Conservation (phyloP, 2,329 filamentous ascomycete genomes). For the Aspergillus pseudotamarii region DNA sequence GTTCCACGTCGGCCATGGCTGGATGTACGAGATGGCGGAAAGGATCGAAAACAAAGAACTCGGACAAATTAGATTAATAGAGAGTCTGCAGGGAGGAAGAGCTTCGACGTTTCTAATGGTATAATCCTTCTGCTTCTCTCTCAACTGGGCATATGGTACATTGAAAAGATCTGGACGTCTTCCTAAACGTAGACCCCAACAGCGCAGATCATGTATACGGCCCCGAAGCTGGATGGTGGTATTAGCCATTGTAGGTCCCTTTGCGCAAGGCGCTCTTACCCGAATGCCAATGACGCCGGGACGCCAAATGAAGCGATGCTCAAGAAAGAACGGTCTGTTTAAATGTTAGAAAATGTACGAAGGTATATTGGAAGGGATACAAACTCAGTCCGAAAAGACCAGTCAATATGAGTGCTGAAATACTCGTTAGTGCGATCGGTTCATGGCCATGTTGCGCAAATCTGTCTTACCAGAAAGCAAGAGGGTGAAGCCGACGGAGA, state of each 20-base stretch:
- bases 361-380: conserved; percentile 27
- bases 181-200: conserved; percentile 94
- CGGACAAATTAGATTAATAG: conserved; percentile 19
- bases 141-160: conserved; percentile 39
- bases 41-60: conserved; percentile 15
- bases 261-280: conserved; percentile 61
- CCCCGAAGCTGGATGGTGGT: conserved; percentile 69
- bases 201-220: conserved; percentile 98
- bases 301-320: conserved; percentile 78
- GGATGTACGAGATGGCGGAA: conserved; percentile 9
- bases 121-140: conserved; percentile 27
- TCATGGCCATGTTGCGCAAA: background rate
- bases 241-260: conserved; percentile 14
- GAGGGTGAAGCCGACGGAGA: conserved; percentile 76
- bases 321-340: conserved; percentile 74
- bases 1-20: conserved; percentile 29
- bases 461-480: conserved; percentile 62
- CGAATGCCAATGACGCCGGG: conserved; percentile 85
- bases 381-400: conserved; percentile 86
- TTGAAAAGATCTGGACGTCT: conserved; percentile 27
- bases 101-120: conserved; percentile 36
- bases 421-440: conserved; percentile 14
- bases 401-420: conserved; percentile 65
- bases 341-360: conserved; percentile 13
- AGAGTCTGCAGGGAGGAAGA: conserved; percentile 21